Conservation (phyloP, 2,329 filamentous ascomycete genomes). For the Pleomassaria siparia region DNA sequence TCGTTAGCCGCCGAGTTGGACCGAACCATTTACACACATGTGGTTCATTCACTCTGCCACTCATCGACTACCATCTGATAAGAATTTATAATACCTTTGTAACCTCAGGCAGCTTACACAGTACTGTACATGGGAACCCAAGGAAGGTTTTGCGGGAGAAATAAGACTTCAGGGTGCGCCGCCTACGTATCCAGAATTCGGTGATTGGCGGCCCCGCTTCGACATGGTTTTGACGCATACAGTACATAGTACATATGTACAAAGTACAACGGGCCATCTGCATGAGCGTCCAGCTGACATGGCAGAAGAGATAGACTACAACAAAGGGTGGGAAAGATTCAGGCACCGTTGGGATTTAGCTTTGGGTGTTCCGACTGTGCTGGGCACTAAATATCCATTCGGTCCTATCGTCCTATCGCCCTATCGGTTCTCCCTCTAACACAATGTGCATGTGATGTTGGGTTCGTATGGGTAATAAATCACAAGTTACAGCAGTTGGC, state of each 20-base stretch:
- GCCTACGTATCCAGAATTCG: background rate
- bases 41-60: too few species aligned
- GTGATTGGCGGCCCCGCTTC: background rate
- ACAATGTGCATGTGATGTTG: too few species aligned
- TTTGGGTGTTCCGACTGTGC: background rate
- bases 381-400: background rate
- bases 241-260: too few species aligned
- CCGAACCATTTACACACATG: too few species aligned
- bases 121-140: too few species aligned
- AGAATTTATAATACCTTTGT: background rate
- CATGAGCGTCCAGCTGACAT: background rate
- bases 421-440: too few species aligned
- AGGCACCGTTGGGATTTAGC: background rate
- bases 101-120: background rate
- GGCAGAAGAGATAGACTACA: background rate
- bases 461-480: too few species aligned
- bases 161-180: background rate
- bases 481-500: too few species aligned
- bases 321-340: background rate
- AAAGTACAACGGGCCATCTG: background rate
- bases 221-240: background rate
- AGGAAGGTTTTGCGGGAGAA: conserved; percentile 1
- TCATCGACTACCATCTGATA: background rate
- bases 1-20: conserved; percentile 5
- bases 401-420: too few species aligned